A percentile compares a stretch with the other conserved stretches of the same genome.
Conservation (phyloP, 2,329 filamentous ascomycete genomes). For the Pyrenophora seminiperda region DNA sequence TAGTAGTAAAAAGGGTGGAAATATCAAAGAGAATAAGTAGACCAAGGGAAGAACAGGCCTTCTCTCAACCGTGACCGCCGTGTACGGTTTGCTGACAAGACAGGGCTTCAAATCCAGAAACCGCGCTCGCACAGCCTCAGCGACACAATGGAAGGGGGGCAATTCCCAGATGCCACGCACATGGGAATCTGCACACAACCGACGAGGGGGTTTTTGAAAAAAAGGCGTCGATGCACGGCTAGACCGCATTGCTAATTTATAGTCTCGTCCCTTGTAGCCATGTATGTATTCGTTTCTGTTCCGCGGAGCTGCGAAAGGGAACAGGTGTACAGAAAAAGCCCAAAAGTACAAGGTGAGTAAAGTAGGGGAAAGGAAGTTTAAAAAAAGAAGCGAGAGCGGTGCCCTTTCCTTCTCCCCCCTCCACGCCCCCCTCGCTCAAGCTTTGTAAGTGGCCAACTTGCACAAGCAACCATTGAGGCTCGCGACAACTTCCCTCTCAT, state of each 20-base stretch:
- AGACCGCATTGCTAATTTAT: constrained; percentile 19
- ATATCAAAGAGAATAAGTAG: no score
- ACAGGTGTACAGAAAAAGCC: no score
- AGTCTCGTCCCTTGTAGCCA: neutral
- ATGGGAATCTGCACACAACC: constrained; percentile 13
- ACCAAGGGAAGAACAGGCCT: no score
- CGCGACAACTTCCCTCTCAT: constrained; percentile 2
- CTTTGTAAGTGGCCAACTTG: neutral
- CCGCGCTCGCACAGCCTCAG: no score
- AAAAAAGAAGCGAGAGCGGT: neutral
- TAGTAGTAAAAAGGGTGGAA: neutral
- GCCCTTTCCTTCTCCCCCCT: no score
- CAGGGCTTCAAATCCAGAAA: no score
- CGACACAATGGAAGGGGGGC: neutral
- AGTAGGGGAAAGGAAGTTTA: neutral
- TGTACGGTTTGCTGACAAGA: neutral
- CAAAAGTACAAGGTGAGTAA: neutral
- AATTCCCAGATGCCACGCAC: constrained; percentile 10
- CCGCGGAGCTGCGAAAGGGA: constrained; percentile 4
- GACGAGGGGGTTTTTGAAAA: constrained; percentile 7
- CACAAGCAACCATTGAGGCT: neutral
- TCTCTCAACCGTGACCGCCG: no score
- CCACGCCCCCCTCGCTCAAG: no score
- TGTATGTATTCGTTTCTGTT: no score
- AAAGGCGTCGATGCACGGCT: constrained; percentile 11